Base-by-base conservation (phyloP, 2,329 filamentous ascomycete species). In the Fusarium ramigenum region DNA sequence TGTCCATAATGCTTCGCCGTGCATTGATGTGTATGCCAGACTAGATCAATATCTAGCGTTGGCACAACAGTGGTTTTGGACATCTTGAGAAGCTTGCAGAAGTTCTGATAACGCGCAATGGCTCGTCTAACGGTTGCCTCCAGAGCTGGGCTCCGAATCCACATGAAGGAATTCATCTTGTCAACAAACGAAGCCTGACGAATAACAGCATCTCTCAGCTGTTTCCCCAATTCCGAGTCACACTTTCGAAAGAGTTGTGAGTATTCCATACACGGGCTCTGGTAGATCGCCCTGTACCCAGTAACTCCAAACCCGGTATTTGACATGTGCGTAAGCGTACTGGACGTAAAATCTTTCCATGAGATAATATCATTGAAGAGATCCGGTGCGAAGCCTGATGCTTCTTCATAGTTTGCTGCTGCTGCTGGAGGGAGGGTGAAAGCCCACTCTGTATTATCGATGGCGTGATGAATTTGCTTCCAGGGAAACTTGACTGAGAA, bases 11-110 rank as follows among this genome's bases (percentile, higher is more conserved):
- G 19, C 4, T 32, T 64, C 0, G 81, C 76, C 2, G 78, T 79
- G 52, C 80, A 81, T 60, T 84, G 83, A 57, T 85, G 83, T 1
- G 84, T 85, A 53, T 85, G 83, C 84, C 84, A 85, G 2, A 79
- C 80, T 1, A 85, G 75, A 65, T 85, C 84, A 23, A 85, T 80
- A 64, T 85, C 83, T 9, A 84, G 70, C 0, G 83, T 84, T 0
- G 84, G 84, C 5, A 85, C 83, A 8, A 83, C 66, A 19, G 78
- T 80, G 15, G 32, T 77, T 15, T 65, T 65, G 1, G 60, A 65
- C 10, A 70, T 37, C 15, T 70, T 70, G 43, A 84, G 70, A 7
- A 85, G 78, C 15, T 72, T 71, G 42, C 84, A 72, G 62, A 85
- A 85, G 36, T 80, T 78, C 19, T 69, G 66, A 65, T 87, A 87